Evolutionary conservation across 75 land plant species (phyloP), one percentile per base, ranked within the genome.

Genomic region (Pinus taeda): DNA sequence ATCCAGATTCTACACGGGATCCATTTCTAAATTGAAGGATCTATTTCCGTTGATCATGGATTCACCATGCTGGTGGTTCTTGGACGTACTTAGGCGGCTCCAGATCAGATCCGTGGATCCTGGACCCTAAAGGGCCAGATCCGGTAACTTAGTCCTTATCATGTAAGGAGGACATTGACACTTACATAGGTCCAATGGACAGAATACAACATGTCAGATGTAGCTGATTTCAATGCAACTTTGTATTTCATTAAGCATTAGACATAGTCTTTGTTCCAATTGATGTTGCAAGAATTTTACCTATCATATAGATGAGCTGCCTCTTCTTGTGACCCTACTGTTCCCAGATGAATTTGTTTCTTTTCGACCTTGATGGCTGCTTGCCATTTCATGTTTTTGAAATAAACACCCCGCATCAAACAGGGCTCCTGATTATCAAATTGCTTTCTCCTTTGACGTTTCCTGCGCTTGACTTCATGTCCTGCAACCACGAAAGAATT

Each of bases 331-430:
- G 97, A 86, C 17, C 83, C 89, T 30, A 96, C 97, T 74, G 99
- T 96, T 17, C 97, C 99, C 63, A 96, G 78, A 81, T 96, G 99
- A 22, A 96, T 93, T 77, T 96, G 97, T 81, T 93, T 95, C 86
- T 95, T 93, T 74, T 93, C 98, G 64, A 95, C 98, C 81, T 95
- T 93, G 20, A 95, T 95, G 11, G 98, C 98, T 6, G 97, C 98
- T 66, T 95, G 98, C 98, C 98, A 96, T 77, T 96, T 96, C 97
- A 88, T 85, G 78, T 96, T 96, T 73, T 96, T 96, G 83, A 88
- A 96, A 77, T 96, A 96, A 17, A 96, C 98, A 63, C 98, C 98
- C 22, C 98, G 84, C 97, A 93, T 85, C 22, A 89, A 36, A 74
- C 92, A 93, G 53, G 91, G 81, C 81, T 96, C 98, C 57, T 88